Conservation (phyloP, 352 stramenopile genomes). For the Detonula confervacea region DNA sequence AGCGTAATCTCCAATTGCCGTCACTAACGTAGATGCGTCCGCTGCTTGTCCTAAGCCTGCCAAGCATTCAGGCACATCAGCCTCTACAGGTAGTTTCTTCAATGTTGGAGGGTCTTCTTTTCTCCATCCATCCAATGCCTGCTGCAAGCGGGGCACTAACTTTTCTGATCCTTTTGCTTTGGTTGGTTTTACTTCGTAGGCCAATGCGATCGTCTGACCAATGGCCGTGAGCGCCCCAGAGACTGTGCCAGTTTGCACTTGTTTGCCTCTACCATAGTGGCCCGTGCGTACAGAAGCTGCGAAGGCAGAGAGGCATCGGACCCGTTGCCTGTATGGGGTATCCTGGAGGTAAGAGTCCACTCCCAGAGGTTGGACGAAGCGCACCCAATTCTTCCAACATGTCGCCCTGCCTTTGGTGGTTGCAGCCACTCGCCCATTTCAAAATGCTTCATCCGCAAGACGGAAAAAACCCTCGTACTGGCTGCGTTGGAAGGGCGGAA, state of each 20-base stretch:
- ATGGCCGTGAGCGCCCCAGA: slow-evolving; percentile 1
- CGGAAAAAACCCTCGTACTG: slow-evolving; percentile 18
- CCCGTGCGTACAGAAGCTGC: slow-evolving; percentile 14
- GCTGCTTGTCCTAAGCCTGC: background rate
- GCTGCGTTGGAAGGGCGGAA: slow-evolving; percentile 2
- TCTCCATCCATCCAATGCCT: background rate
- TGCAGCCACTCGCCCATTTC: slow-evolving; percentile 30
- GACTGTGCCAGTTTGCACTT: slow-evolving; percentile 8
- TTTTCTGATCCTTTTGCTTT: background rate
- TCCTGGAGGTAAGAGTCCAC: background rate
- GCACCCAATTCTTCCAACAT: slow-evolving; percentile 16
- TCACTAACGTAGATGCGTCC: background rate
- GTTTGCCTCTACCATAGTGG: slow-evolving; percentile 2
- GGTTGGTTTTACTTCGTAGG: background rate
- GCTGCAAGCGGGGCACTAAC: too few species aligned
- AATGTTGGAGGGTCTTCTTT: slow-evolving; percentile 15
- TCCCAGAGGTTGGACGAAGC: slow-evolving; percentile 11
- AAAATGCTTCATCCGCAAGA: slow-evolving; percentile 22
- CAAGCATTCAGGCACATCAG: slow-evolving; percentile 21
- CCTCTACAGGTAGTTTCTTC: slow-evolving; percentile 25
- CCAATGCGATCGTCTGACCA: slow-evolving; percentile 17
- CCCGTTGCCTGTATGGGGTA: too few species aligned
- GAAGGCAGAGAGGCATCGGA: slow-evolving; percentile 20
- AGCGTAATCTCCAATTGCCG: slow-evolving; percentile 16
- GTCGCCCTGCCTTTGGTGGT: slow-evolving; percentile 19